Evolutionary conservation across 1,139 yeast genomes (phyloP).

Genomic region (Lodderomyces oxycetoniae): DNA sequence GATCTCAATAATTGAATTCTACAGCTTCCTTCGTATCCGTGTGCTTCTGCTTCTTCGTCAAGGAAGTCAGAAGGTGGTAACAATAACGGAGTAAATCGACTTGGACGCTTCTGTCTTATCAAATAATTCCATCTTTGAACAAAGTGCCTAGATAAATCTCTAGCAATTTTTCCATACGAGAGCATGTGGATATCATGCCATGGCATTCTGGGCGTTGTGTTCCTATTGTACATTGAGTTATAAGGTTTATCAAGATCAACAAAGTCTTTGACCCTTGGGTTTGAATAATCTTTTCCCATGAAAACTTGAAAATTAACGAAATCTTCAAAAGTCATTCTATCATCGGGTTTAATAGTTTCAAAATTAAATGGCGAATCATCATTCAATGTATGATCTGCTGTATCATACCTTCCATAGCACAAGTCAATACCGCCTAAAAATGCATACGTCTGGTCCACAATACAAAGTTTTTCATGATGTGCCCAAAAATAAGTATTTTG

Average conservation of each 20-base stretch:
- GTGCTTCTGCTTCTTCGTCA: constrained; percentile 57
- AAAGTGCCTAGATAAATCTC: constrained; percentile 90
- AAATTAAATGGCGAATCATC: constrained; percentile 61
- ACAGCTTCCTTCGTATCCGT: constrained; percentile 79
- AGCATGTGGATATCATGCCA: constrained; percentile 99
- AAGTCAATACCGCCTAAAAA: constrained; percentile 94
- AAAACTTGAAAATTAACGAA: constrained; percentile 60
- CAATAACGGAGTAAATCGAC: constrained; percentile 84
- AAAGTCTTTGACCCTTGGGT: constrained; percentile 90
- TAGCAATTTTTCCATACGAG: constrained; percentile 91
- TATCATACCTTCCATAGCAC: constrained; percentile 93
- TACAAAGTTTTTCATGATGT: constrained; percentile 90
- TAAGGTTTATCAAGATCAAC: constrained; percentile 76
- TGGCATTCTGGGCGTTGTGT: constrained; percentile 87
- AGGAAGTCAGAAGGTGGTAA: constrained; percentile 91
- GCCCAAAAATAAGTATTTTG: constrained; percentile 98
- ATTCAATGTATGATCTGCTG: constrained; percentile 86
- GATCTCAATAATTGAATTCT: constrained; percentile 88
- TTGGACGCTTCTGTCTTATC: constrained; percentile 87
- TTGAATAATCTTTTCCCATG: constrained; percentile 97
- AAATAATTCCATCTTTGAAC: constrained; percentile 97
- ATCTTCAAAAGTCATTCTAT: constrained; percentile 29
- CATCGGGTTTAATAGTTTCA: constrained; percentile 25
- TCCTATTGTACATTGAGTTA: constrained; percentile 88
- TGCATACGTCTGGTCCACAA: constrained; percentile 83